Conservation (phyloP, 1,284 basidiomycete species). For the Dichomitus squalens region DNA sequence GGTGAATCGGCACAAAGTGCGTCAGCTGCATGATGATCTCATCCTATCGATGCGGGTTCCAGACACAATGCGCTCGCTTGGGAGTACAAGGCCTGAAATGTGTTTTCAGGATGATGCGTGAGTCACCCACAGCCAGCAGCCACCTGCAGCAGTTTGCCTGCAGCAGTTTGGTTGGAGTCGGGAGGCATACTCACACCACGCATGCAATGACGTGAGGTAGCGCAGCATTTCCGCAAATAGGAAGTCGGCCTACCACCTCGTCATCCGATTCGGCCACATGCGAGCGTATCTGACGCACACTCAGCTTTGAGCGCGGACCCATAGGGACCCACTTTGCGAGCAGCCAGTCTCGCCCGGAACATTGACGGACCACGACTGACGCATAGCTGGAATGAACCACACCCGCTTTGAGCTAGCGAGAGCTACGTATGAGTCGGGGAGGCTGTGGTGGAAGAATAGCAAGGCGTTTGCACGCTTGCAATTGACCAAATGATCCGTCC, state of each 20-base stretch:
- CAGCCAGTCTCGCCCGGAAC: not conserved
- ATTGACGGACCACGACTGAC: not conserved
- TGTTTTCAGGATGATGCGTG: not conserved
- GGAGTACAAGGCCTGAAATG: not conserved
- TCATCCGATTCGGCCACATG: too few relatives aligned
- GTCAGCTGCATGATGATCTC: not conserved
- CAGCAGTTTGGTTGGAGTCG: too few relatives aligned
- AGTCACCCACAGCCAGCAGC: not conserved
- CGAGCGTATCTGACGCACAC: not conserved
- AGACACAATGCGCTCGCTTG: not conserved
- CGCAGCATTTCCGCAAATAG: not conserved
- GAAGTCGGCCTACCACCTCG: not conserved
- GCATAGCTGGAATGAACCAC: too few relatives aligned
- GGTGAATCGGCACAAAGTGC: too few relatives aligned
- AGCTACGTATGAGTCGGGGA: not conserved
- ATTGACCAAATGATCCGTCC: slow-evolving; percentile 12
- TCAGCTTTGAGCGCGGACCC: slow-evolving; percentile 18
- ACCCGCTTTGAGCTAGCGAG: too few relatives aligned
- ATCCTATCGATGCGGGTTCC: not conserved
- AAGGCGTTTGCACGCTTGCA: not conserved
- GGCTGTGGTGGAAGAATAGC: not conserved
- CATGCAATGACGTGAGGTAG: too few relatives aligned
- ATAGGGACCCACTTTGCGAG: slow-evolving; percentile 24
- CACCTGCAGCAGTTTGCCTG: too few relatives aligned
- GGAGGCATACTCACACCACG: too few relatives aligned